These are phyloP conservation scores for Omphalotus guepiniiformis DNA, from an alignment of 768 basidiomycete species.

Conservation along the genomic window DNA sequence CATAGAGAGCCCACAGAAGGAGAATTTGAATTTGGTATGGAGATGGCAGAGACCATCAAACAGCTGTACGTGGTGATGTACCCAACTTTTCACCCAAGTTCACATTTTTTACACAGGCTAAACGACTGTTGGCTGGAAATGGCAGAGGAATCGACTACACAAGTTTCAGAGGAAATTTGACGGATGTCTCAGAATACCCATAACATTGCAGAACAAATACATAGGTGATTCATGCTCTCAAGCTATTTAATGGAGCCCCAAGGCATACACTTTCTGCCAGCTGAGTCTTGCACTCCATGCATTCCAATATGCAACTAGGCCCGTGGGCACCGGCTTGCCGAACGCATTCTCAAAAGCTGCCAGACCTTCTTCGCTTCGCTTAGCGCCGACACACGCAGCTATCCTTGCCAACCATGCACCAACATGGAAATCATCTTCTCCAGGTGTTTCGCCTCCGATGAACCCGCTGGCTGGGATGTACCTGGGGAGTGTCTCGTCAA, in stretches of 20 bases:
- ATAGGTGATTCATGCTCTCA: too few species aligned
- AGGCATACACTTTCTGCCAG: slow-evolving; percentile 40
- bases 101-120: slow-evolving; percentile 34
- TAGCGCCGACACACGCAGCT: slow-evolving; percentile 32
- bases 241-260: slow-evolving; percentile 37
- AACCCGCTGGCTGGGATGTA: slow-evolving; percentile 40
- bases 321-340: slow-evolving; percentile 30
- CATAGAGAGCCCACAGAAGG: slow-evolving; percentile 56
- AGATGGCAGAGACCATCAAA: slow-evolving; percentile 57
- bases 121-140: slow-evolving; percentile 64
- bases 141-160: slow-evolving; percentile 51
- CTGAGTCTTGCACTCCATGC: slow-evolving; percentile 42
- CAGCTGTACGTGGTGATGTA: slow-evolving; percentile 60
- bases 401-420: slow-evolving; percentile 50
- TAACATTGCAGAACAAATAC: too few species aligned
- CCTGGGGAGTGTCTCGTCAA: slow-evolving; percentile 34
- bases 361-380: slow-evolving; percentile 31
- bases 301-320: slow-evolving; percentile 37
- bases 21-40: slow-evolving; percentile 63
- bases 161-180: slow-evolving; percentile 20
- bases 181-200: too few species aligned
- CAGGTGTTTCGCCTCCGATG: slow-evolving; percentile 41
- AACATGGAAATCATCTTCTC: slow-evolving; percentile 55
- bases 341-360: slow-evolving; percentile 35
- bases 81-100: background rate